These are phyloP conservation scores for Magnolia sinica DNA, from an alignment of 164 flowering plant genomes.

Conservation along the genomic window DNA sequence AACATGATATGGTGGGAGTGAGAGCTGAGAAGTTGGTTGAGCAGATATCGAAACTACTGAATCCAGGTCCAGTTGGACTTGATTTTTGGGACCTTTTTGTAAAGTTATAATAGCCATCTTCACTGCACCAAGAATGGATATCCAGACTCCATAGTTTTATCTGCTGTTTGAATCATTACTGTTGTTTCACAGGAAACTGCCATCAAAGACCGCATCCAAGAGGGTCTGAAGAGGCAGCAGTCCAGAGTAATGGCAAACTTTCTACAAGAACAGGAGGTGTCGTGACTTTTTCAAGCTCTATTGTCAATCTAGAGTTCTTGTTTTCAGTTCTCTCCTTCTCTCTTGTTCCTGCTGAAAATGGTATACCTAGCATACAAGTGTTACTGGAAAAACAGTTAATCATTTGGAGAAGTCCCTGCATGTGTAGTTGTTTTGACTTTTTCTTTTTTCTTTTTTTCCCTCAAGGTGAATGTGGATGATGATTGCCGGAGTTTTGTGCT, in stretches of 20 bases:
- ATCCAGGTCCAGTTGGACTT: neutral
- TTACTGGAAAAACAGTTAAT: too few relatives aligned
- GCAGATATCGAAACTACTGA: too few relatives aligned
- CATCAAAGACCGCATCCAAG: constrained; percentile 31
- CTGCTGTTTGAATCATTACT: neutral
- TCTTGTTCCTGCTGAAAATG: too few relatives aligned
- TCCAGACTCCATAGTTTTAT: neutral
- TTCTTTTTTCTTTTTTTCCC: too few relatives aligned
- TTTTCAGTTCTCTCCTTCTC: too few relatives aligned
- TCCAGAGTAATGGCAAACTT: neutral
- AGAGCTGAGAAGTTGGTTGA: too few relatives aligned
- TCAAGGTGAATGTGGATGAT: too few relatives aligned
- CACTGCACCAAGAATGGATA: neutral
- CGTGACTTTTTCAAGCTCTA: neutral
- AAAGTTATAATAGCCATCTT: neutral
- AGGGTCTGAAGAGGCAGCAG: constrained; percentile 23
- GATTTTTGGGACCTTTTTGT: neutral
- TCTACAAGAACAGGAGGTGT: constrained; percentile 8
- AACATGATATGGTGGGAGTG: too few relatives aligned
- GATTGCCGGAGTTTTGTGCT: too few relatives aligned
- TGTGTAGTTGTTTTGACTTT: too few relatives aligned
- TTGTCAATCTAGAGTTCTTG: neutral
- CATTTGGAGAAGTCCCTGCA: too few relatives aligned
- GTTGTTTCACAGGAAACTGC: constrained; percentile 21
- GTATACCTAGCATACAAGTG: too few relatives aligned